These are phyloP conservation scores for Thraustochytrium sp. DNA, from an alignment of 352 stramenopile species.

Conservation along the genomic window DNA sequence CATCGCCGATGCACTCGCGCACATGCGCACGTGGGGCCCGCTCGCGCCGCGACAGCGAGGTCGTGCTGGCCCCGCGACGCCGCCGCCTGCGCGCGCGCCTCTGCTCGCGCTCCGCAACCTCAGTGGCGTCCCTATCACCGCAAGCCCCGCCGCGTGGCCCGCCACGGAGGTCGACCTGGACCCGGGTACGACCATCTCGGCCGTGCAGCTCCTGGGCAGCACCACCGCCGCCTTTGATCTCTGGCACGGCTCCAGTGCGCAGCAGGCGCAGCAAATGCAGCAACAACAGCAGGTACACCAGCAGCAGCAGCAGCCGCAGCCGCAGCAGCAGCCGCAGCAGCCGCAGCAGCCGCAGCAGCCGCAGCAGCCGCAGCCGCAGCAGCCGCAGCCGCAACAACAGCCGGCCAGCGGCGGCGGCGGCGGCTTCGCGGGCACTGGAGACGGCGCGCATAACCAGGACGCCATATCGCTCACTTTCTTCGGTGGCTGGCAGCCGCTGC, in stretches of 20 bases:
- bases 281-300: no score
- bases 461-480: background rate
- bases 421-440: no score
- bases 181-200: background rate
- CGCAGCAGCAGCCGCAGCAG: no score
- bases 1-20: background rate
- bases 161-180: background rate
- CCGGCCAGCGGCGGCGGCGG: no score
- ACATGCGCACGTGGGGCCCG: background rate
- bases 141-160: background rate
- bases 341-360: no score
- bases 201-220: background rate
- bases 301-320: no score
- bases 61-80: no score
- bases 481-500: slow-evolving; percentile 9
- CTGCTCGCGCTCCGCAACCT: background rate
- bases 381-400: no score
- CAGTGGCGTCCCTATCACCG: background rate
- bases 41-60: no score
- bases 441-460: no score
- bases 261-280: no score
- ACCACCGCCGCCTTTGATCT: background rate
- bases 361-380: no score
- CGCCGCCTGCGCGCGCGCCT: background rate
- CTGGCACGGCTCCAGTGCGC: background rate